These are phyloP conservation scores for Phyllosticta citrichinensis DNA, from an alignment of 2,329 filamentous ascomycete species.

Conservation along the genomic window DNA sequence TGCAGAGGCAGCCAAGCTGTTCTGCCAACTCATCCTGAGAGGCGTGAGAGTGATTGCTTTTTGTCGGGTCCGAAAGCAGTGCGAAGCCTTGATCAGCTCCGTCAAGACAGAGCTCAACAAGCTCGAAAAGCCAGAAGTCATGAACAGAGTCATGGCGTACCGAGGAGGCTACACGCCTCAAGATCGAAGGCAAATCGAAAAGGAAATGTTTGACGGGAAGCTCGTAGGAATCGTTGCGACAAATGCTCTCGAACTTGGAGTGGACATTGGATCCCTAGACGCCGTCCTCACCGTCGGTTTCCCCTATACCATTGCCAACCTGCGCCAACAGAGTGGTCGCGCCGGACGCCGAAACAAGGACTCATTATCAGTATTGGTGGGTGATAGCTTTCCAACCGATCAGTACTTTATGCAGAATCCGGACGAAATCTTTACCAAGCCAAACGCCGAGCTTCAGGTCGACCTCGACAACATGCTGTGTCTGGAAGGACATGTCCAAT, in stretches of 20 bases:
- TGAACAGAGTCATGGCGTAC: conserved; percentile 83
- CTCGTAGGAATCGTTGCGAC: conserved; percentile 90
- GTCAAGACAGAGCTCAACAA: conserved; percentile 67
- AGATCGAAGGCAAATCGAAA: conserved; percentile 79
- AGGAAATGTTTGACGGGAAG: conserved; percentile 94
- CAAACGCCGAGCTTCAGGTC: conserved; percentile 80
- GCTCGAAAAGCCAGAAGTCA: conserved; percentile 65
- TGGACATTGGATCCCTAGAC: conserved; percentile 90
- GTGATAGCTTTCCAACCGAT: conserved; percentile 81
- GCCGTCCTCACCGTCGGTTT: conserved; percentile 92
- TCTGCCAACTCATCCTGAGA: conserved; percentile 78
- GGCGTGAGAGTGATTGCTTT: conserved; percentile 92
- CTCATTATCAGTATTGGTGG: conserved; percentile 79
- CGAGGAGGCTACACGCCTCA: conserved; percentile 89
- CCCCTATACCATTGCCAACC: conserved; percentile 87
- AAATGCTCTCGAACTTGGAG: conserved; percentile 82
- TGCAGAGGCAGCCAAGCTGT: conserved; percentile 77
- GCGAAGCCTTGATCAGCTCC: conserved; percentile 71
- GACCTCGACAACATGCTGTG: conserved; percentile 89
- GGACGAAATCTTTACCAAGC: conserved; percentile 83
- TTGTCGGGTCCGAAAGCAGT: conserved; percentile 77
- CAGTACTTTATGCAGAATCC: conserved; percentile 97
- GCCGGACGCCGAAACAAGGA: conserved; percentile 90
- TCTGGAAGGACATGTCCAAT: conserved; percentile 88
- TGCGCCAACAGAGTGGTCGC: conserved; percentile 87